A percentile compares a stretch with the other conserved stretches of the same genome.
These are phyloP conservation scores for Annulohypoxylon moriforme DNA, from an alignment of 495 filamentous ascomycete species.

Conservation along the genomic window DNA sequence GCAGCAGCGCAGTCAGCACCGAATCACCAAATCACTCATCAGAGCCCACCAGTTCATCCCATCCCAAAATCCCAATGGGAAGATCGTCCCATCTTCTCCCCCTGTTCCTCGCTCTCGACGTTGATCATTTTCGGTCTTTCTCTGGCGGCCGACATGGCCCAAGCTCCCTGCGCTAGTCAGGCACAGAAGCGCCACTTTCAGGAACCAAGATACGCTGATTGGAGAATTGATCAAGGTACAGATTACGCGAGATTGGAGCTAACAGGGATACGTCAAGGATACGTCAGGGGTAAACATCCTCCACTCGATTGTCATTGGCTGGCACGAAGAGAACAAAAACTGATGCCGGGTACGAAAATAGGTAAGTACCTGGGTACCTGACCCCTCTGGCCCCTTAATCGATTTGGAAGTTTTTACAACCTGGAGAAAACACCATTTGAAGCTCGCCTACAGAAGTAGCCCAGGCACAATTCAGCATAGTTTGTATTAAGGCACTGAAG, in stretches of 20 bases:
- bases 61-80: constrained; percentile 6
- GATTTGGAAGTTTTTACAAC: background rate
- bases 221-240: constrained; percentile 21
- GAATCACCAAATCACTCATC: constrained; percentile 20
- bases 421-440: background rate
- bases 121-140: constrained; percentile 42
- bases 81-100: constrained; percentile 27
- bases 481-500: background rate
- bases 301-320: constrained; percentile 27
- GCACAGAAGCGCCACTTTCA: constrained; percentile 37
- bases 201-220: constrained; percentile 33
- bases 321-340: constrained; percentile 15
- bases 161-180: constrained; percentile 46
- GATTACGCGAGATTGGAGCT: constrained; percentile 40
- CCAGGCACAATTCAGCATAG: background rate
- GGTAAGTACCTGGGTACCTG: background rate
- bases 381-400: constrained; percentile 29
- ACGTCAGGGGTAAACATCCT: constrained; percentile 31
- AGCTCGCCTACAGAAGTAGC: background rate
- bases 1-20: constrained; percentile 23
- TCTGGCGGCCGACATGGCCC: constrained; percentile 34
- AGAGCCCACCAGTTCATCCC: constrained; percentile 17
- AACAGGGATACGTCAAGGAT: constrained; percentile 21
- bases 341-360: constrained; percentile 10
- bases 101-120: constrained; percentile 1